phyloP scores from a whole-genome alignment of 768 basidiomycete species.

The Calocybe gangraenosa region DNA sequence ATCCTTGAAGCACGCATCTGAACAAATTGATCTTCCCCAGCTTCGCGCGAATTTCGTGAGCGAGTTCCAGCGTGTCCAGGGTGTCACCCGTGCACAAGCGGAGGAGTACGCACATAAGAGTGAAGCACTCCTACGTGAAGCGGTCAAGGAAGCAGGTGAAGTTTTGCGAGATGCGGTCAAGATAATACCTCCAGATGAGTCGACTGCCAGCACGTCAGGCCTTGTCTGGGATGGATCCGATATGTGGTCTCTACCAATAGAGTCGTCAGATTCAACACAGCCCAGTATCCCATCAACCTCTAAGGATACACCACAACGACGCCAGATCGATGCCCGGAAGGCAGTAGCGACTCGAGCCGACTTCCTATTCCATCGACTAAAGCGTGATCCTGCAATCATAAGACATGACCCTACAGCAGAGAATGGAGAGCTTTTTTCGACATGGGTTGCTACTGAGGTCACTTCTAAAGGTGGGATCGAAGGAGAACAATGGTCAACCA shows the following conservation, averaged over 20 bases:
- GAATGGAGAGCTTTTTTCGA: slow-evolving; percentile 46
- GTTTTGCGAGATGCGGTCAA: slow-evolving; percentile 87
- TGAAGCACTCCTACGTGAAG: slow-evolving; percentile 59
- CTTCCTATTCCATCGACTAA: slow-evolving; percentile 67
- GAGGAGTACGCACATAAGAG: slow-evolving; percentile 83
- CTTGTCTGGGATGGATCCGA: slow-evolving; percentile 83
- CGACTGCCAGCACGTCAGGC: slow-evolving; percentile 24
- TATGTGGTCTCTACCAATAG: slow-evolving; percentile 72
- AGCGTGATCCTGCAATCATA: slow-evolving; percentile 71
- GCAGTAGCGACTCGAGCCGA: slow-evolving; percentile 75
- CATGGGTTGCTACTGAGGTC: slow-evolving; percentile 54
- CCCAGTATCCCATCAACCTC: slow-evolving; percentile 2
- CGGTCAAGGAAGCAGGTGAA: slow-evolving; percentile 77
- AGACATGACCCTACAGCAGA: slow-evolving; percentile 73
- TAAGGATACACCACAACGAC: slow-evolving; percentile 21
- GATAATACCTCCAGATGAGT: slow-evolving; percentile 78
- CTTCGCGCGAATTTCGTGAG: slow-evolving; percentile 57
- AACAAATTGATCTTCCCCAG: slow-evolving; percentile 65
- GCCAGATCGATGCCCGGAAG: slow-evolving; percentile 35
- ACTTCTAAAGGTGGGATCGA: slow-evolving; percentile 52
- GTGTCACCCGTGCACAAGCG: slow-evolving; percentile 68
- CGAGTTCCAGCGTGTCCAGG: slow-evolving; percentile 74
- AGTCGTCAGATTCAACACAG: slow-evolving; percentile 18
- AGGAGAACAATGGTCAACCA: slow-evolving; percentile 52
- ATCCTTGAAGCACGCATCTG: slow-evolving; percentile 55